Percentiles rank a stretch among this genome's conserved stretches.
phyloP scores from a whole-genome alignment of 2,329 filamentous ascomycete species.

The Trichoderma sp. region DNA sequence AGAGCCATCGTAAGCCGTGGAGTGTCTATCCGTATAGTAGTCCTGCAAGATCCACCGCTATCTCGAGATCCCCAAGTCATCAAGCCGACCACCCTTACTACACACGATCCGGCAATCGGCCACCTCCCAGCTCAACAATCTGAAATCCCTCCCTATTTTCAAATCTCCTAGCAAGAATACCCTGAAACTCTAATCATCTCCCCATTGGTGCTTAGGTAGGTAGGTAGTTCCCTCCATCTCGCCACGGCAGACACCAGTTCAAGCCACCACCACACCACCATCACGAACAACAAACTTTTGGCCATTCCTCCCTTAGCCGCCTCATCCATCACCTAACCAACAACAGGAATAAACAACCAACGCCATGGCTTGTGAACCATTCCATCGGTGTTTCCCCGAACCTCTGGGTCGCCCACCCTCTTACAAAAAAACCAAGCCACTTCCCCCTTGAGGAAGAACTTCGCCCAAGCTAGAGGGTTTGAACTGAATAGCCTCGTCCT shows the following conservation, averaged over 20 bases:
- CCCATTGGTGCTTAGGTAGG: not conserved
- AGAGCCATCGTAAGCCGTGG: not conserved
- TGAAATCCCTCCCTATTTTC: not conserved
- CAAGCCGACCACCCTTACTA: not conserved
- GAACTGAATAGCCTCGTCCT: not conserved
- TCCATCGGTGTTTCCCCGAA: not conserved
- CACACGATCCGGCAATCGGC: conserved; percentile 3
- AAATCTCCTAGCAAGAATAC: not conserved
- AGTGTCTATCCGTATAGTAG: conserved; percentile 4
- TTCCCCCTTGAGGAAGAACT: no score
- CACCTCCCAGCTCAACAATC: not conserved
- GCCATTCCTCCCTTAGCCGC: no score
- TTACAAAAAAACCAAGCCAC: no score
- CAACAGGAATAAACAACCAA: not conserved
- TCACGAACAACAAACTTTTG: conserved; percentile 1
- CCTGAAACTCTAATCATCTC: not conserved
- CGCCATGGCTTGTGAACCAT: not conserved
- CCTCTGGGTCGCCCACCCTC: no score
- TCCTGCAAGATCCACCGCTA: conserved; percentile 6
- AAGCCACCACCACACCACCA: not conserved
- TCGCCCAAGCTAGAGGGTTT: not conserved
- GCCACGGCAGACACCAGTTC: not conserved
- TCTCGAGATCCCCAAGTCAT: not conserved
- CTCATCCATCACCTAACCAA: not conserved
- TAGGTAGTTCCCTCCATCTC: not conserved